Evolutionary conservation across 176 grass and related monocot genomes (phyloP).

Genomic region (Coix lacrymajobi): DNA sequence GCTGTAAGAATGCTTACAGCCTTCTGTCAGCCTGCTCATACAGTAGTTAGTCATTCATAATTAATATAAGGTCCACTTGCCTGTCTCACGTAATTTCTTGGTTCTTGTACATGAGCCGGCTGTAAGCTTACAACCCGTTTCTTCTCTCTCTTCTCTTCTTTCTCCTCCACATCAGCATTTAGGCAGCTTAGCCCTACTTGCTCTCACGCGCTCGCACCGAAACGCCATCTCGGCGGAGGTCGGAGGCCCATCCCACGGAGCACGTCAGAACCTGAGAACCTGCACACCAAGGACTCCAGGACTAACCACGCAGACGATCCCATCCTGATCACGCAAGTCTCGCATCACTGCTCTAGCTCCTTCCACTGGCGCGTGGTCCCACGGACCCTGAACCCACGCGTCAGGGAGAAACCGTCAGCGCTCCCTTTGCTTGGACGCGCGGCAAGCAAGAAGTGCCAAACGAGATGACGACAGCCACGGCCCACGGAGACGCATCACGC

Average conservation of each 20-base stretch:
- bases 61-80: too few relatives aligned
- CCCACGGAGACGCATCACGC: not conserved
- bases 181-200: too few relatives aligned
- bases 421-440: constrained; percentile 14
- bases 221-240: not conserved
- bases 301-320: not conserved
- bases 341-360: not conserved
- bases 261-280: not conserved
- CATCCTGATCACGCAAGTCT: not conserved
- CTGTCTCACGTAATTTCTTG: too few relatives aligned
- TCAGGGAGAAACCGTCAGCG: not conserved
- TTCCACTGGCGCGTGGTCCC: not conserved
- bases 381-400: not conserved
- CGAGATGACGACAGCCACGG: not conserved
- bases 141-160: too few relatives aligned
- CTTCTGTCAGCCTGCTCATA: too few relatives aligned
- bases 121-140: too few relatives aligned
- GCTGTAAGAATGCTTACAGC: too few relatives aligned
- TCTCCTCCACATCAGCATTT: too few relatives aligned
- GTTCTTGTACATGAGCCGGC: too few relatives aligned
- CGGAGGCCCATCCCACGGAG: not conserved
- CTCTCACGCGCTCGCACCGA: not conserved
- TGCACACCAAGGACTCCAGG: accelerated
- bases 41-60: too few relatives aligned
- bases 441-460: not conserved